Base-by-base conservation (phyloP, 2,329 filamentous ascomycete species). In the Colletotrichum sublineola region DNA sequence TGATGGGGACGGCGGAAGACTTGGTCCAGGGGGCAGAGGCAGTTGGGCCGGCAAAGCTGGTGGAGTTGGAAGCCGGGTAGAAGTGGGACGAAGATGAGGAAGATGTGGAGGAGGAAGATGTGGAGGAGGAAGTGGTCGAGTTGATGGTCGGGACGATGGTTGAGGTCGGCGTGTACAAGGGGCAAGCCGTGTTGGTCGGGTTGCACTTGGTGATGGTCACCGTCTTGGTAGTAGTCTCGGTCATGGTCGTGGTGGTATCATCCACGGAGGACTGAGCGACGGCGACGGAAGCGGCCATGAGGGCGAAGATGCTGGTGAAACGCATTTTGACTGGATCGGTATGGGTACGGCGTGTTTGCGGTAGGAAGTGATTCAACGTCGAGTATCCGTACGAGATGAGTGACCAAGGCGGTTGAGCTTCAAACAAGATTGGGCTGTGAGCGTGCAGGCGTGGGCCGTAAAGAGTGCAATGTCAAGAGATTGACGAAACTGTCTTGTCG, bases 131-230 rank as follows among this genome's bases (percentile, higher is more conserved):
- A 50, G 76, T 63, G 72, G 77, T 78, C 65, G 70, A 73, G 53
- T 63, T 70, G 56, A 71, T 58, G 58, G 31, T 58, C 11, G 71
- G 68, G 61, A 63, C n/a, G 55, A 75, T 76, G 31, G 79, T 77
- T 68, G 80, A 79, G 70, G 76, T 74, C 58, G 76, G 58, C 74
- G 77, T 78, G 75, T 76, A 78, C 72, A 78, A 77, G 67, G 85
- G 84, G 82, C 85, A 86, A 79, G 84, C 80, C 74, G 81, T 80
- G 74, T 82, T 79, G 14, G 79, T 80, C 55, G 84, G 82, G 78
- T 83, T 81, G 82, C 86, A 86, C 77, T 80, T 76, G 69, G 86
- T 88, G 77, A 88, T 80, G 77, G 85, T 88, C 74, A 84, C 70
- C 63, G 82, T 83, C 75, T 78, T 79, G 67, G 84, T 85, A 65